These are phyloP conservation scores for Geoglossum cookeanum DNA, from an alignment of 2,329 filamentous ascomycete species.

Conservation along the genomic window DNA sequence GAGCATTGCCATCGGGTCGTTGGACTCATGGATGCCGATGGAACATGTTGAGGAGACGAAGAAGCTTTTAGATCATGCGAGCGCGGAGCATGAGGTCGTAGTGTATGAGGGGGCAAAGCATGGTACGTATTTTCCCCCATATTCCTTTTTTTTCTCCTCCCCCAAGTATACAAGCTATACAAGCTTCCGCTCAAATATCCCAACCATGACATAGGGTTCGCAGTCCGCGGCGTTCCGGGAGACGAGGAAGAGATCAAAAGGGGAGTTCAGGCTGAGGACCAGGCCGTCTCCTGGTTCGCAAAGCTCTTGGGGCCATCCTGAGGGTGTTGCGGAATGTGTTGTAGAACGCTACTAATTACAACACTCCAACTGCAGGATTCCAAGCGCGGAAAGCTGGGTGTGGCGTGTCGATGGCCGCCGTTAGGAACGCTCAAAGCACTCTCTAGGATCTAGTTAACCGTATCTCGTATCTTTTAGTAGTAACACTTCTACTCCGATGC, in stretches of 20 bases:
- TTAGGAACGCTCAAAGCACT: too few relatives aligned
- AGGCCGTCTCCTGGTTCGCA: conserved; percentile 11
- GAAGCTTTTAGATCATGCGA: conserved; percentile 16
- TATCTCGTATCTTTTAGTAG: too few relatives aligned
- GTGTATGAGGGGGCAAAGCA: conserved; percentile 23
- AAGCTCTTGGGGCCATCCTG: not conserved
- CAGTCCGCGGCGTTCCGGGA: conserved; percentile 18
- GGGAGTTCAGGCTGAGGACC: conserved; percentile 20
- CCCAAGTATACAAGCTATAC: not conserved
- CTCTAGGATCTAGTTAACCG: too few relatives aligned
- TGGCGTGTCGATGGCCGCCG: too few relatives aligned
- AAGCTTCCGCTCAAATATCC: not conserved
- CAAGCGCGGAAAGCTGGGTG: too few relatives aligned
- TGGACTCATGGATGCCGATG: conserved; percentile 23
- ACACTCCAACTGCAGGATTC: too few relatives aligned
- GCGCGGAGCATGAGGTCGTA: conserved; percentile 19
- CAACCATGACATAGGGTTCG: conserved; percentile 16
- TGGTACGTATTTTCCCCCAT: conserved; percentile 8
- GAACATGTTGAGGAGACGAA: conserved; percentile 19
- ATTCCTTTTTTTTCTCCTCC: not conserved
- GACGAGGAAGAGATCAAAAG: conserved; percentile 18
- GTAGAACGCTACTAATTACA: too few relatives aligned
- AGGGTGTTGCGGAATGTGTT: not conserved
- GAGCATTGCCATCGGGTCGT: conserved; percentile 27
- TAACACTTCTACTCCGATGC: too few relatives aligned